Evolutionary conservation across 805 yeast species (phyloP), one percentile per base, ranked within the genome.

Genomic region (Blastobotrys robertii): DNA sequence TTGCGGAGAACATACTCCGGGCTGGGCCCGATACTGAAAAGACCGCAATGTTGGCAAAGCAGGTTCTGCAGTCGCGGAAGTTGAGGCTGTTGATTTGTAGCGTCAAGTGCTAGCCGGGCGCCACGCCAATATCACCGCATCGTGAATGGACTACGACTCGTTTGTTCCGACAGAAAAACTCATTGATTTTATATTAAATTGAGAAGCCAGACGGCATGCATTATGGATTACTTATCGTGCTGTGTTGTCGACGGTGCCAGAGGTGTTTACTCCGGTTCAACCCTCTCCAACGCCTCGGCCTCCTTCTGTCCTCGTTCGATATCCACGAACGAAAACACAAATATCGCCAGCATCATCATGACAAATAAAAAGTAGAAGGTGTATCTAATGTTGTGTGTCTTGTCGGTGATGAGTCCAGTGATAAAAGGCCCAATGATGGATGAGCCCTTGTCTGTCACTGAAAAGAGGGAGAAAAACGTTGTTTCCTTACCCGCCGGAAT

Each of bases 371-470:
- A 69, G 67, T 76, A 81, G 56, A 83, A 84, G 10, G 86, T 74
- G 54, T 80, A 77, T 38, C 92, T 66, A 42, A 83, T 79, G 46
- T 82, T 78, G 56, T 83, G 90, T 0, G 86, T 80, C 44, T 63
- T 64, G 60, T 84, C 87, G 3, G 84, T 79, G 39, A 84, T 72
- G 46, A 82, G 45, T 0, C 87, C 92, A n/a, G 83, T 76, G 14
- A 82, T 52, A 3, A 78, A 61, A 0, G 94, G 92, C 0, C 94
- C 92, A 25, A 83, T 50, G 3, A 83, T 74, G 0, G 85, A 77
- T 3, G 85, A 78, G 2, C 92, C 90, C 55, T 84, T 83, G 59
- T 83, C 92, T 1, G 94, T 84, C 33, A 83, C 77, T 34, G 84
- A 74, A 59, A 78, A 84, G 35, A 83, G 64, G 10, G 90, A 80